These are phyloP conservation scores for Aspergillus conjunctus DNA, from an alignment of 495 filamentous ascomycete genomes.

Conservation along the genomic window DNA sequence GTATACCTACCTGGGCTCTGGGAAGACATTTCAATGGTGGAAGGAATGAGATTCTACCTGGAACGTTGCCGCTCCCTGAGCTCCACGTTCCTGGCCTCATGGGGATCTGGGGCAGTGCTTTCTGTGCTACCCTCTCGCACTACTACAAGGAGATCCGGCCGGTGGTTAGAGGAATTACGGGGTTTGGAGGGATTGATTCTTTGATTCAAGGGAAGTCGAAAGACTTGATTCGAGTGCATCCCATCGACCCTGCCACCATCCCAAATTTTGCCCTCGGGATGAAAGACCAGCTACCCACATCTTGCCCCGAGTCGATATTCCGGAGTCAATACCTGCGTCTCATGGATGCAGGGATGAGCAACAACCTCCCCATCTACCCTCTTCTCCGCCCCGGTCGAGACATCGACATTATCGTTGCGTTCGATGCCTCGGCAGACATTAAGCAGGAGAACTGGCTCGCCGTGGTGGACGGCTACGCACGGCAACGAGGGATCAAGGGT, in stretches of 20 bases:
- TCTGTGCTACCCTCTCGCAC: conserved; percentile 91
- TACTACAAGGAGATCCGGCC: conserved; percentile 94
- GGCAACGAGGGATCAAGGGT: conserved; percentile 82
- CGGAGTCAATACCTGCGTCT: conserved; percentile 72
- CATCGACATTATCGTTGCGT: conserved; percentile 88
- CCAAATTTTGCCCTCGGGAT: conserved; percentile 87
- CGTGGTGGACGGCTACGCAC: conserved; percentile 87
- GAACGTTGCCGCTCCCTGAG: conserved; percentile 72
- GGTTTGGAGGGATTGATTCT: conserved; percentile 78
- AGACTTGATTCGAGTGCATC: conserved; percentile 85
- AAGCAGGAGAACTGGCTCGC: conserved; percentile 91
- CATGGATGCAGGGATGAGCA: conserved; percentile 98
- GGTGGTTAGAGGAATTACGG: conserved; percentile 68
- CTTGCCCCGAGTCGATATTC: conserved; percentile 73
- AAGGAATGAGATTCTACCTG: conserved; percentile 55
- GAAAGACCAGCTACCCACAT: conserved; percentile 68
- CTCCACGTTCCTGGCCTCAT: conserved; percentile 76
- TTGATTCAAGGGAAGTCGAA: conserved; percentile 80
- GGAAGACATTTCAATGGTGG: conserved; percentile 81
- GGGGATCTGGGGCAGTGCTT: conserved; percentile 93
- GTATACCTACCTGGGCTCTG: conserved; percentile 93
- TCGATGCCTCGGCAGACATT: conserved; percentile 83
- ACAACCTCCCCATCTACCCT: conserved; percentile 95
- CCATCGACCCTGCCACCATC: conserved; percentile 83
- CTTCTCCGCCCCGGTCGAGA: conserved; percentile 83